Evolutionary conservation across 1,284 basidiomycete species (phyloP).

Genomic region (Macrocystidia cucumis): DNA sequence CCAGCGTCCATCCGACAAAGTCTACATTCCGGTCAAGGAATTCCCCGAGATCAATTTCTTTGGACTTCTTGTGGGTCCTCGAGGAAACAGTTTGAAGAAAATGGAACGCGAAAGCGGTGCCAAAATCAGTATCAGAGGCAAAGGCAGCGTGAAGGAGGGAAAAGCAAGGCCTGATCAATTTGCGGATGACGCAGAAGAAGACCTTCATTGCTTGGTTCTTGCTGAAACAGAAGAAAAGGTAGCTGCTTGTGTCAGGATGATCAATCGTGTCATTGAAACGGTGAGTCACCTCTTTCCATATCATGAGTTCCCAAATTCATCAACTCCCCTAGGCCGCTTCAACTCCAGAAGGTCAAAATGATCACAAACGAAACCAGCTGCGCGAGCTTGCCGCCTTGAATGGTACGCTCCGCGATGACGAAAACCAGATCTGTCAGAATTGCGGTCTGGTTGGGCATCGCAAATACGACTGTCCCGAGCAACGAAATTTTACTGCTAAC

Average conservation of each 20-base stretch:
- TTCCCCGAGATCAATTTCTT: slow-evolving; percentile 99
- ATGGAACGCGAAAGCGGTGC: slow-evolving; percentile 99
- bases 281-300: slow-evolving; percentile 39
- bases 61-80: slow-evolving; percentile 94
- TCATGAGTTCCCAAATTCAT: slow-evolving; percentile 8
- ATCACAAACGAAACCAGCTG: slow-evolving; percentile 98
- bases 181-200: slow-evolving; percentile 96
- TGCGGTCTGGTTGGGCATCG: slow-evolving; percentile 93
- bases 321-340: slow-evolving; percentile 74
- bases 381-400: slow-evolving; percentile 97
- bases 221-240: slow-evolving; percentile 94
- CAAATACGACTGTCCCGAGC: slow-evolving; percentile 96
- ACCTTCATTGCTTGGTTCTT: slow-evolving; percentile 96
- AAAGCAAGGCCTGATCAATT: slow-evolving; percentile 91
- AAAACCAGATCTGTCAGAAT: slow-evolving; percentile 99
- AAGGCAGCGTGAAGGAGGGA: slow-evolving; percentile 98
- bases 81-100: slow-evolving; percentile 98
- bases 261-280: slow-evolving; percentile 98
- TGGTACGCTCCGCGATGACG: slow-evolving; percentile 97
- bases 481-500: slow-evolving; percentile 94
- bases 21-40: slow-evolving; percentile 99
- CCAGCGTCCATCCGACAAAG: slow-evolving; percentile 91
- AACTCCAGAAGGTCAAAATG: slow-evolving; percentile 98
- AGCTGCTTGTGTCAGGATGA: slow-evolving; percentile 84
- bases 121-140: slow-evolving; percentile 97